Percentiles rank a stretch among this genome's conserved stretches.
Conservation (phyloP, 75 land plant species). For the Sequoia sempervirens region DNA sequence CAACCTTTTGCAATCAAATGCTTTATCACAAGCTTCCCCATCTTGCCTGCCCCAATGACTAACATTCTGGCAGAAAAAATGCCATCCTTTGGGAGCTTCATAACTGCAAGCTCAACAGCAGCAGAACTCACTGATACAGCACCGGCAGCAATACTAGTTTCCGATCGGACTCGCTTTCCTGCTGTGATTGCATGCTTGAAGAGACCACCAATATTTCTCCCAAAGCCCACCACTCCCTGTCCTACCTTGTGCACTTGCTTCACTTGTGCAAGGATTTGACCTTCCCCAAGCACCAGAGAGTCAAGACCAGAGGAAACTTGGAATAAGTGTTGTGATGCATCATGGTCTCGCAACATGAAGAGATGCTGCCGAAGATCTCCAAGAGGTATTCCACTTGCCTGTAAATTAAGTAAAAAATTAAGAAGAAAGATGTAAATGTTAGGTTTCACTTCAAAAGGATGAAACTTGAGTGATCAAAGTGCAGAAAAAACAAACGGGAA, state of each 20-base stretch:
- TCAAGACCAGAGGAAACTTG: constrained; percentile 88
- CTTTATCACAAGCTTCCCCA: constrained; percentile 53
- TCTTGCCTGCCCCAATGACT: constrained; percentile 57
- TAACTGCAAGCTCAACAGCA: constrained; percentile 48
- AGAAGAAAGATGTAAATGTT: neutral
- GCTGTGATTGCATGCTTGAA: constrained; percentile 89
- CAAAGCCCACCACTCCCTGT: constrained; percentile 74
- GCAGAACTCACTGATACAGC: constrained; percentile 80
- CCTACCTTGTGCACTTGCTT: constrained; percentile 85
- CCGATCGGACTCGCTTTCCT: constrained; percentile 81
- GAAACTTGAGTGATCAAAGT: neutral
- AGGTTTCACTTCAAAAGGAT: neutral
- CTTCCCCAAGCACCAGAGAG: constrained; percentile 89
- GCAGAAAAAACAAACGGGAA: neutral
- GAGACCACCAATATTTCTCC: constrained; percentile 76
- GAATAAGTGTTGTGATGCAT: constrained; percentile 86
- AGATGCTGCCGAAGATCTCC: constrained; percentile 66
- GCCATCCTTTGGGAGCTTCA: constrained; percentile 36
- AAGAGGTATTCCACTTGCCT: constrained; percentile 82
- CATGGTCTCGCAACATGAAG: constrained; percentile 74
- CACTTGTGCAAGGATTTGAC: constrained; percentile 91
- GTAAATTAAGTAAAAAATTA: constrained; percentile 7
- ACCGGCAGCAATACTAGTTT: constrained; percentile 83
- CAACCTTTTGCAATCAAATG: constrained; percentile 58
- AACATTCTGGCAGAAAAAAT: constrained; percentile 30